Conservation (phyloP, 2,329 filamentous ascomycete species). For the Didymosphaeria variabile region DNA sequence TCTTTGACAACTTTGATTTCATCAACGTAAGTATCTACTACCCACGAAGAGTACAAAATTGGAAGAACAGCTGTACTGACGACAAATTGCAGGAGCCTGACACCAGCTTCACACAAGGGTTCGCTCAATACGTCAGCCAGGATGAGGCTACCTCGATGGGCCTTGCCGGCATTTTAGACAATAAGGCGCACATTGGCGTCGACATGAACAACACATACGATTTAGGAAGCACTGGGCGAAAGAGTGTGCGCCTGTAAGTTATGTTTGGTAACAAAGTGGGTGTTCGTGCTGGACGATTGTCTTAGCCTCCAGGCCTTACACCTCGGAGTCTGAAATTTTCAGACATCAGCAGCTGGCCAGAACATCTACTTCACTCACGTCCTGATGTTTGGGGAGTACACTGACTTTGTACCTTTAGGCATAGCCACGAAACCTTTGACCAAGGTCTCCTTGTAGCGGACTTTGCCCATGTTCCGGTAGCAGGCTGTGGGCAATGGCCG, state of each 20-base stretch:
- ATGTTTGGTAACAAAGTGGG: too few species aligned
- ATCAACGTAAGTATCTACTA: background rate
- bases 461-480: conserved; percentile 8
- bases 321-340: too few species aligned
- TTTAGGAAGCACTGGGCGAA: conserved; percentile 4
- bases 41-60: background rate
- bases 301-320: too few species aligned
- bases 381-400: too few species aligned
- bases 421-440: background rate
- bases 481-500: conserved; percentile 11
- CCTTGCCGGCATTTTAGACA: conserved; percentile 4
- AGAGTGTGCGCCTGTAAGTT: conserved; percentile 6
- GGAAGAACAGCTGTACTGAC: background rate
- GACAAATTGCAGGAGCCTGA: background rate
- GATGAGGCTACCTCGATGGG: conserved; percentile 7
- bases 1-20: conserved; percentile 12
- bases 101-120: conserved; percentile 11
- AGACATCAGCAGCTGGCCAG: too few species aligned
- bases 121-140: conserved; percentile 6
- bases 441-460: conserved; percentile 8
- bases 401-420: too few species aligned
- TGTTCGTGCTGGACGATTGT: too few species aligned
- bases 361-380: too few species aligned
- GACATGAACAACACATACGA: conserved; percentile 12
- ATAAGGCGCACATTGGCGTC: conserved; percentile 7